Base-by-base conservation (phyloP, 2,329 filamentous ascomycete genomes). In the Beauveria bassiana region DNA sequence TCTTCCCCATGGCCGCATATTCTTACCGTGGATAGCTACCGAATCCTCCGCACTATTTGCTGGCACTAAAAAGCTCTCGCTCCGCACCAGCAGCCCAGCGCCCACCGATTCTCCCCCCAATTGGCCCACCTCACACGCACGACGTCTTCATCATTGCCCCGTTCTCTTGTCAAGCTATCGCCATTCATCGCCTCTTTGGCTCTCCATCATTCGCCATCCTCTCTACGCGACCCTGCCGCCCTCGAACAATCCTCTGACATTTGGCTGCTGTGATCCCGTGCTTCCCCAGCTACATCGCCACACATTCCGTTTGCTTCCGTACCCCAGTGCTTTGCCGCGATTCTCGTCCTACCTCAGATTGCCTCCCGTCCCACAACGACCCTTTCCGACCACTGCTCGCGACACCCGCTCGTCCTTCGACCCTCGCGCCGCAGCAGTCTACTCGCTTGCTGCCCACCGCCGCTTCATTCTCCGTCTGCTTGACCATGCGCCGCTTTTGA, bases 61-160 rank as follows among this genome's bases (percentile, higher is more conserved):
- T 52, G 10, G 28, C 31, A 52, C 50, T 52, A 31, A 52, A 52
- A 22, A n/a, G 28, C 38, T 43, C 20, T 51, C 59, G 45, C 59
- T 61, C 59, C 52, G 59, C 59, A 56, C 52, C 52, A 45, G 12
- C 52, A 55, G 7, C 22, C 45, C 24, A 46, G 38, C 47, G 49
- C 57, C 57, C 49, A 43, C 49, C 59, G 52, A 61, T 50, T 61
- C 52, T 56, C 59, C 45, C 34, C 24, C 52, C 59, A 51, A 61
- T 61, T 61, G 59, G 59, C 45, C 52, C 57, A 47, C 51, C 52
- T 53, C 53, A 50, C 43, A 45, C 24, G 34, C 46, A 34, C 31
- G 31, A 31, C 51, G 20, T 42, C 38, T 46, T 55, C 59, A 61
- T 60, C 58, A 60, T 55, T 20, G 59, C 59, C 50, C 50, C 50